Percentiles rank a stretch among this genome's conserved stretches.
Conservation (phyloP, 352 stramenopile species). For the Sclerospora graminicola region DNA sequence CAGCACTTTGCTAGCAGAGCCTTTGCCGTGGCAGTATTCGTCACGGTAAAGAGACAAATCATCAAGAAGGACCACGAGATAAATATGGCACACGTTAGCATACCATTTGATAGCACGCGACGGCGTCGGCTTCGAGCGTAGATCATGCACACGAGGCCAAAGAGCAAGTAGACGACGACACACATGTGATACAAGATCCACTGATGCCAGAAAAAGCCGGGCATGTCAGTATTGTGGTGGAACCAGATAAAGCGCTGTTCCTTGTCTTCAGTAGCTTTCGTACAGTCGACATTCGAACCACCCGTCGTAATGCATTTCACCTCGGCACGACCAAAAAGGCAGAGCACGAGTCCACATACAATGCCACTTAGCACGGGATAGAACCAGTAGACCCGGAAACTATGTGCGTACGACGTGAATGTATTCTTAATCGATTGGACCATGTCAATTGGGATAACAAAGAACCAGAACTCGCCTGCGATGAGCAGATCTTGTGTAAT, state of each 20-base stretch:
- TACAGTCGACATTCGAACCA: constrained; percentile 15
- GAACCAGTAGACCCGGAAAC: constrained; percentile 79
- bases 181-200: constrained; percentile 80
- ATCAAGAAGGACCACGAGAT: constrained; percentile 72
- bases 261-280: constrained; percentile 9
- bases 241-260: constrained; percentile 73
- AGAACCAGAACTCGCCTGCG: constrained; percentile 83
- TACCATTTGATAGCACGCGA: constrained; percentile 59
- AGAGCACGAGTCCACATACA: constrained; percentile 58
- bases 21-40: constrained; percentile 37
- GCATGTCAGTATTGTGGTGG: constrained; percentile 69
- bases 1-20: constrained; percentile 29
- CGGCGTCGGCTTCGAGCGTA: constrained; percentile 72
- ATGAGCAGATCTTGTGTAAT: constrained; percentile 74
- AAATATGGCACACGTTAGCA: constrained; percentile 78
- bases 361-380: constrained; percentile 66
- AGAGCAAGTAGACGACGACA: constrained; percentile 68
- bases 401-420: constrained; percentile 81
- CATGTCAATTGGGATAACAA: constrained; percentile 84
- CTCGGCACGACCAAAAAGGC: constrained; percentile 38
- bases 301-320: constrained; percentile 10
- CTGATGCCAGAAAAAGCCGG: constrained; percentile 65
- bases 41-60: constrained; percentile 58
- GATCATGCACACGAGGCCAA: constrained; percentile 54
- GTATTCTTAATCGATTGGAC: constrained; percentile 84